A percentile compares a stretch with the other conserved stretches of the same genome.
Evolutionary conservation across 2,329 filamentous ascomycete genomes (phyloP).

Genomic region (Raffaelea albimanens): DNA sequence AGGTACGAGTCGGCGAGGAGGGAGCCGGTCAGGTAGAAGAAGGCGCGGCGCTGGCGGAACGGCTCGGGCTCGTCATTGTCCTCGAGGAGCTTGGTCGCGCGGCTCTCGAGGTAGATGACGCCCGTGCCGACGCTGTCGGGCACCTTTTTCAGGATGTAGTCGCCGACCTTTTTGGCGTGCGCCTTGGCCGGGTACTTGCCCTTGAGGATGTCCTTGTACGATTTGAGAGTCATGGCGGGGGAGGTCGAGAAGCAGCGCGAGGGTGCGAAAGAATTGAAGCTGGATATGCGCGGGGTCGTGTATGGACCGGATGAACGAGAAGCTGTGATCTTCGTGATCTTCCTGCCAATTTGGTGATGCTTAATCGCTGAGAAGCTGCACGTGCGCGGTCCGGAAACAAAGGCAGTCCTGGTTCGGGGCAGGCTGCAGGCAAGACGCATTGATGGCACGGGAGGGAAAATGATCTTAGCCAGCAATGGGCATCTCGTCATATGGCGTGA

Average conservation of each 20-base stretch:
- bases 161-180: slow-evolving; percentile 75
- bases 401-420: background rate
- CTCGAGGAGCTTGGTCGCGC: slow-evolving; percentile 71
- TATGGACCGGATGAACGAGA: background rate
- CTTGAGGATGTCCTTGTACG: slow-evolving; percentile 37
- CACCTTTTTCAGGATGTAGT: slow-evolving; percentile 60
- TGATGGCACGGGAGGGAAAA: background rate
- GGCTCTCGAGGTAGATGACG: slow-evolving; percentile 80
- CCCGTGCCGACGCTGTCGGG: slow-evolving; percentile 49
- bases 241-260: background rate
- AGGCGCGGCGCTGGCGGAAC: slow-evolving; percentile 83
- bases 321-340: no score
- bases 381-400: no score
- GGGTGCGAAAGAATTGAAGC: background rate
- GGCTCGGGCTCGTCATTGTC: slow-evolving; percentile 78
- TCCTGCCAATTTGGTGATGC: background rate
- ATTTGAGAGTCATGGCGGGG: slow-evolving; percentile 4
- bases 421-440: slow-evolving; percentile 3
- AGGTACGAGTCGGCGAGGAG: slow-evolving; percentile 71
- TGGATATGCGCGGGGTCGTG: background rate
- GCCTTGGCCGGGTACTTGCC: slow-evolving; percentile 74
- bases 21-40: slow-evolving; percentile 89
- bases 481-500: no score
- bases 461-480: no score
- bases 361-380: background rate